A percentile compares a stretch with the other conserved stretches of the same genome.
Conservation (phyloP, 2,329 filamentous ascomycete species). For the Aspergillaceae sp. region DNA sequence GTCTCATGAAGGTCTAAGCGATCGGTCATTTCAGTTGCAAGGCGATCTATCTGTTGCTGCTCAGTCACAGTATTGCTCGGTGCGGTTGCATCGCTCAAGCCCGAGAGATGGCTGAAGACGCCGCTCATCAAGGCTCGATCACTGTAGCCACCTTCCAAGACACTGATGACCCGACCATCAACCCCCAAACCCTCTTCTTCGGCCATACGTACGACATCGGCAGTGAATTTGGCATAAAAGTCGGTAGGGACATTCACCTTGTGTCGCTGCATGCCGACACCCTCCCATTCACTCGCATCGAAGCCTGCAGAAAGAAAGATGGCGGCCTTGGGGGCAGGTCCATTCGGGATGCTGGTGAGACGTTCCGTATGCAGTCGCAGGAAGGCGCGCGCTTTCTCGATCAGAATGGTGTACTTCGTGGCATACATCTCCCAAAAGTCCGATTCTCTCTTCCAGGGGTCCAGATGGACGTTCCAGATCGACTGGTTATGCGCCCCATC, state of each 20-base stretch:
- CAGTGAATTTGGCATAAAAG: slow-evolving; percentile 86
- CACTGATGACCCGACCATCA: slow-evolving; percentile 81
- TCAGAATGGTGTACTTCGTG: slow-evolving; percentile 62
- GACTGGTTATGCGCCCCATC: slow-evolving; percentile 90
- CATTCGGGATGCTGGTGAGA: slow-evolving; percentile 48
- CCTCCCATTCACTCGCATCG: slow-evolving; percentile 93
- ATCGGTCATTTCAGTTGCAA: slow-evolving; percentile 53
- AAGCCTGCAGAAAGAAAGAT: slow-evolving; percentile 96
- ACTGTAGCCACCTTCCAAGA: slow-evolving; percentile 92
- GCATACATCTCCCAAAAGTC: slow-evolving; percentile 91
- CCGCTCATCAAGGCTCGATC: slow-evolving; percentile 83
- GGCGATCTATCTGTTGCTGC: slow-evolving; percentile 26
- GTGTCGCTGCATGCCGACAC: slow-evolving; percentile 87
- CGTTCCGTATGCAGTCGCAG: slow-evolving; percentile 64
- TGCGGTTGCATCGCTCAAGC: slow-evolving; percentile 52
- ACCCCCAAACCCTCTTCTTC: slow-evolving; percentile 68
- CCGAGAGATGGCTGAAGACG: slow-evolving; percentile 80
- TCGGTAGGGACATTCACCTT: slow-evolving; percentile 92
- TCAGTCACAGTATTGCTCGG: slow-evolving; percentile 17
- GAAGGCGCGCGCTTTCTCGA: slow-evolving; percentile 74
- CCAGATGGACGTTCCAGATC: slow-evolving; percentile 91
- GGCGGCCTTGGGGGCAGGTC: slow-evolving; percentile 64
- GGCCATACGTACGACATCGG: slow-evolving; percentile 73
- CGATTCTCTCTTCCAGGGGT: slow-evolving; percentile 70
- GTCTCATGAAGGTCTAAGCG: slow-evolving; percentile 18